Evolutionary conservation across 2,329 filamentous ascomycete genomes (phyloP).

Genomic region (Fusarium dlaminii): DNA sequence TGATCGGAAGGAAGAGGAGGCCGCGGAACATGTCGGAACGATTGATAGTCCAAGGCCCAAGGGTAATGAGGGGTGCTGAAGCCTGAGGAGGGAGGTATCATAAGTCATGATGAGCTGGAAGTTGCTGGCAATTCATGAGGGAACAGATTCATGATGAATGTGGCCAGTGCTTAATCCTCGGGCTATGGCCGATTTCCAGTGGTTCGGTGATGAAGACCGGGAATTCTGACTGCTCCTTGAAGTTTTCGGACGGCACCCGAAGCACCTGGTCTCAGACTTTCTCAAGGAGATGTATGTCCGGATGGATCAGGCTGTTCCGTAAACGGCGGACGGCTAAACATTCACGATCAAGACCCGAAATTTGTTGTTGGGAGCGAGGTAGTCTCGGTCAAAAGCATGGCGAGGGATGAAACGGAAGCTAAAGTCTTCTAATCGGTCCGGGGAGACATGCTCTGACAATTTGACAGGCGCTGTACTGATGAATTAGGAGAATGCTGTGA

Average conservation of each 20-base stretch:
- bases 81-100: conserved; percentile 8
- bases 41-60: background rate
- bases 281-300: conserved; percentile 31
- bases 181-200: background rate
- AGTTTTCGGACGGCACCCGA: conserved; percentile 24
- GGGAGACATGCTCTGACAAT: conserved; percentile 11
- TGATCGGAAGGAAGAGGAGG: conserved; percentile 19
- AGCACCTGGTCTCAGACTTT: conserved; percentile 1
- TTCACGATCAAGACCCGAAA: background rate
- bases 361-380: background rate
- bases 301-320: conserved; percentile 3
- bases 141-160: conserved; percentile 25
- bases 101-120: conserved; percentile 6
- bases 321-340: conserved; percentile 12
- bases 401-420: conserved; percentile 27
- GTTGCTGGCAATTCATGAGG: conserved; percentile 13
- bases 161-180: conserved; percentile 9
- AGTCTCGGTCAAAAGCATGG: conserved; percentile 11
- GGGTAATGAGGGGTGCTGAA: conserved; percentile 15
- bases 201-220: conserved; percentile 20
- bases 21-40: conserved; percentile 34
- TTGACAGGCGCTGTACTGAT: conserved; percentile 12
- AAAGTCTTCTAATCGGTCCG: conserved; percentile 32
- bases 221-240: background rate
- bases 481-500: background rate